phyloP scores from a whole-genome alignment of 2,329 filamentous ascomycete species.

The Cercospora sp. region DNA sequence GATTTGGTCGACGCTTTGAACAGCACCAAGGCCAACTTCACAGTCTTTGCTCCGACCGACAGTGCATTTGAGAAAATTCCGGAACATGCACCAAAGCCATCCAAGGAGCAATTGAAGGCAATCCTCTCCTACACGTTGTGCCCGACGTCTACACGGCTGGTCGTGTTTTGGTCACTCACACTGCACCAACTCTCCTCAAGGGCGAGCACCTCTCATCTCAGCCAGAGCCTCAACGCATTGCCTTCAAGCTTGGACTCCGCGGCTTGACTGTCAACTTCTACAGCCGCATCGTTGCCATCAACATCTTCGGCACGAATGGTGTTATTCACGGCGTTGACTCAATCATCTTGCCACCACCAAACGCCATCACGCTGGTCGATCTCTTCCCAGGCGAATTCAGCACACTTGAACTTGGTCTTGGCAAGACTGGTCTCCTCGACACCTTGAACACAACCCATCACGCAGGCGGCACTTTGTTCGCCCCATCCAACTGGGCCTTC shows the following conservation, averaged over 20 bases:
- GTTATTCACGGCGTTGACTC: constrained; percentile 75
- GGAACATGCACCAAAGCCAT: constrained; percentile 59
- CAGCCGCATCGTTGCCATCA: constrained; percentile 65
- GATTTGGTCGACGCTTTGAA: constrained; percentile 74
- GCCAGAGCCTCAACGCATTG: constrained; percentile 66
- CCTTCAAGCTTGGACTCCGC: constrained; percentile 62
- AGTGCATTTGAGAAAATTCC: constrained; percentile 70
- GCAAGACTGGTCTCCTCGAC: constrained; percentile 70
- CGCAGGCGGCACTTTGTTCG: constrained; percentile 74
- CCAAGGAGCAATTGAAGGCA: constrained; percentile 68
- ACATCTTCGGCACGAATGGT: constrained; percentile 76
- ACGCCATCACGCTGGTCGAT: constrained; percentile 63
- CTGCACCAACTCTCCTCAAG: constrained; percentile 68
- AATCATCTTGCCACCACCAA: constrained; percentile 74
- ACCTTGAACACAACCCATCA: constrained; percentile 57
- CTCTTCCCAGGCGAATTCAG: constrained; percentile 71
- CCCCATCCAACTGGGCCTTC: constrained; percentile 81
- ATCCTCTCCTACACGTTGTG: constrained; percentile 72
- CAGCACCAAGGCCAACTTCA: constrained; percentile 71
- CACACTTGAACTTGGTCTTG: constrained; percentile 72
- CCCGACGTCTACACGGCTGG: constrained; percentile 66
- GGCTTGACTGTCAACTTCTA: constrained; percentile 77
- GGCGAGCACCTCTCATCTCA: constrained; percentile 62
- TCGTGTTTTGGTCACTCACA: constrained; percentile 68
- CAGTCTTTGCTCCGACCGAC: constrained; percentile 78